Percentiles rank a stretch among this genome's conserved stretches.
These are phyloP conservation scores for Cladochytrium replicatum DNA, from an alignment of 192 early-diverging fungal species.

Conservation along the genomic window DNA sequence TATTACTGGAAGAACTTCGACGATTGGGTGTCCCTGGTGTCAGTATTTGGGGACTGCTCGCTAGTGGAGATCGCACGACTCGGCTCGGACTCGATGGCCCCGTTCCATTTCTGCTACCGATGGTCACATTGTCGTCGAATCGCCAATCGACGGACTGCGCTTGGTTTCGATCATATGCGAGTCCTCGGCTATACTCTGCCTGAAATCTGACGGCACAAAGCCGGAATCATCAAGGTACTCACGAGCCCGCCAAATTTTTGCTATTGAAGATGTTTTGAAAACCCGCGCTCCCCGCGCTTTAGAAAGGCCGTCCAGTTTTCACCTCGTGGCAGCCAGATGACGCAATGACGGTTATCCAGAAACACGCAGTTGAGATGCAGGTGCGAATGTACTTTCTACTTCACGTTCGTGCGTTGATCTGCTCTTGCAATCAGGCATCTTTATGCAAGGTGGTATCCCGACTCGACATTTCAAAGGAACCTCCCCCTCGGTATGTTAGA, in stretches of 20 bases:
- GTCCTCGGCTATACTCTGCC: constrained; percentile 57
- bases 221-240: constrained; percentile 67
- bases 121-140: constrained; percentile 34
- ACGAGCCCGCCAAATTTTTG: too few relatives aligned
- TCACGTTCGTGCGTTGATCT: too few relatives aligned
- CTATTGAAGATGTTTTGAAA: not conserved
- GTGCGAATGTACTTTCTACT: too few relatives aligned
- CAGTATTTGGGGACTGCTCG: too few relatives aligned
- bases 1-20: too few relatives aligned
- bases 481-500: too few relatives aligned
- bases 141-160: constrained; percentile 37
- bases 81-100: too few relatives aligned
- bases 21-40: too few relatives aligned
- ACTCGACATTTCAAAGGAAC: too few relatives aligned
- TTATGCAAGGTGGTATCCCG: too few relatives aligned
- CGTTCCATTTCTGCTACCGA: constrained; percentile 33
- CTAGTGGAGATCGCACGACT: too few relatives aligned
- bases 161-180: constrained; percentile 62
- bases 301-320: constrained; percentile 56
- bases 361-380: constrained; percentile 58
- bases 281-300: not conserved
- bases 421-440: too few relatives aligned
- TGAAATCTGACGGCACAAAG: constrained; percentile 71
- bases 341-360: constrained; percentile 55
- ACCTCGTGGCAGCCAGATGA: constrained; percentile 58